A percentile compares a stretch with the other conserved stretches of the same genome.
Conservation (phyloP, 2,329 filamentous ascomycete species). For the Ophiostoma himal-ulmi region DNA sequence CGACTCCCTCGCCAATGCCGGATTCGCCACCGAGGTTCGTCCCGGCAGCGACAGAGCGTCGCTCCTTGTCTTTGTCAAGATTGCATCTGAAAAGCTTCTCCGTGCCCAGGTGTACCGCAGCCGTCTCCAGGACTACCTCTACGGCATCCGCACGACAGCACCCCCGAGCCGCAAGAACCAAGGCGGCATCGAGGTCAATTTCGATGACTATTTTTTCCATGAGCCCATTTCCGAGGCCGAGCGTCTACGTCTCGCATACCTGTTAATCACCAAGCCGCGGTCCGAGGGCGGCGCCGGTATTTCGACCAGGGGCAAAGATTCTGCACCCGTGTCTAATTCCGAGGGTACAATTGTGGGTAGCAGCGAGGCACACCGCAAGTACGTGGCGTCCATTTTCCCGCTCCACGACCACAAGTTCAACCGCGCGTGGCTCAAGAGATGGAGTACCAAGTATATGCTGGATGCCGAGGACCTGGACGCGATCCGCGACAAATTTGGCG, state of each 20-base stretch:
- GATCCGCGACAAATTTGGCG: constrained; percentile 60
- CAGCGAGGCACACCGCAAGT: constrained; percentile 56
- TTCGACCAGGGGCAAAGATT: constrained; percentile 47
- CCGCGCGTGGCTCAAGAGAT: constrained; percentile 65
- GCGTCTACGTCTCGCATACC: constrained; percentile 77
- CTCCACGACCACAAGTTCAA: constrained; percentile 74
- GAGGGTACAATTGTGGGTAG: background rate
- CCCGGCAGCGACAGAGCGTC: constrained; percentile 63
- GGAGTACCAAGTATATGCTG: constrained; percentile 65
- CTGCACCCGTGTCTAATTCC: background rate
- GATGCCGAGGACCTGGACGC: constrained; percentile 62
- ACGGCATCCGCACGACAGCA: constrained; percentile 72
- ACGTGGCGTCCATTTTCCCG: constrained; percentile 68
- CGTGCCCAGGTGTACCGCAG: constrained; percentile 77
- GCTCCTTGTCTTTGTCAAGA: constrained; percentile 75
- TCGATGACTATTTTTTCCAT: constrained; percentile 58
- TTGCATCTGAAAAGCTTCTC: constrained; percentile 69
- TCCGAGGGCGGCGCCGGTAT: constrained; percentile 69
- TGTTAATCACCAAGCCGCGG: constrained; percentile 68
- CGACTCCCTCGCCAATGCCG: constrained; percentile 66
- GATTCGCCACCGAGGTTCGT: constrained; percentile 83
- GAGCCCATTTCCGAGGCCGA: constrained; percentile 85
- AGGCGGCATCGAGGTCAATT: constrained; percentile 38
- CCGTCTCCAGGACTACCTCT: constrained; percentile 88
- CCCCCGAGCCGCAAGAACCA: constrained; percentile 50